Conservation (phyloP, 1,284 basidiomycete genomes). For the Fomitiporia mediterranea region DNA sequence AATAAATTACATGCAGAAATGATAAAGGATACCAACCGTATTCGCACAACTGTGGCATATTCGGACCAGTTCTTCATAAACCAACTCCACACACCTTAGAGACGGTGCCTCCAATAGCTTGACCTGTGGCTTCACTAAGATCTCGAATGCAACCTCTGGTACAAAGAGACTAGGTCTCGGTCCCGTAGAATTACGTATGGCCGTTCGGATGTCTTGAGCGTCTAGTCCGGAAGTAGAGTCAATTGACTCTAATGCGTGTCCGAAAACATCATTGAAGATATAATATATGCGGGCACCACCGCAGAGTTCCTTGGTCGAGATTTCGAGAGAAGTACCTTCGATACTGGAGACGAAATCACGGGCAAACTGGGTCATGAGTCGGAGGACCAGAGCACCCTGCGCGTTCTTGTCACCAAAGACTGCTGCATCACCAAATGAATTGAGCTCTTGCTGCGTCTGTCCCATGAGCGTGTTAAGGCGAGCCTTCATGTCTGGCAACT, state of each 20-base stretch:
- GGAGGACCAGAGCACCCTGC: constrained; percentile 85
- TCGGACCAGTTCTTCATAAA: constrained; percentile 99
- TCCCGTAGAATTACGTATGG: constrained; percentile 97
- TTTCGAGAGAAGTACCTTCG: constrained; percentile 95
- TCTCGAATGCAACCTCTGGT: constrained; percentile 95
- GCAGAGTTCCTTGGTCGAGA: constrained; percentile 97
- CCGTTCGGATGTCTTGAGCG: constrained; percentile 94
- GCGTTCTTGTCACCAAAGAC: constrained; percentile 90
- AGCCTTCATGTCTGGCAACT: constrained; percentile 99
- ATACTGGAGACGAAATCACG: constrained; percentile 97
- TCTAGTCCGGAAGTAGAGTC: constrained; percentile 91
- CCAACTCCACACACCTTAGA: constrained; percentile 94
- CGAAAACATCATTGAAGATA: constrained; percentile 99
- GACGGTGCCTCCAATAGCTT: constrained; percentile 93
- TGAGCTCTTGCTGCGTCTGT: constrained; percentile 97
- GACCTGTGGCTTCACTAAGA: constrained; percentile 98
- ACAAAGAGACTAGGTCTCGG: constrained; percentile 96
- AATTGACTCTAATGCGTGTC: constrained; percentile 85
- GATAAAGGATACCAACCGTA: constrained; percentile 46
- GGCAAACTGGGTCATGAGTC: constrained; percentile 99
- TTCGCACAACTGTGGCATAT: constrained; percentile 99
- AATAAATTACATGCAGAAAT: not conserved
- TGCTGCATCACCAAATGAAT: constrained; percentile 92
- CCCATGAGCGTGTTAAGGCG: constrained; percentile 97
- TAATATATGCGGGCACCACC: constrained; percentile 98